These are phyloP conservation scores for Cercospora sp. DNA, from an alignment of 2,329 filamentous ascomycete species.

Conservation along the genomic window DNA sequence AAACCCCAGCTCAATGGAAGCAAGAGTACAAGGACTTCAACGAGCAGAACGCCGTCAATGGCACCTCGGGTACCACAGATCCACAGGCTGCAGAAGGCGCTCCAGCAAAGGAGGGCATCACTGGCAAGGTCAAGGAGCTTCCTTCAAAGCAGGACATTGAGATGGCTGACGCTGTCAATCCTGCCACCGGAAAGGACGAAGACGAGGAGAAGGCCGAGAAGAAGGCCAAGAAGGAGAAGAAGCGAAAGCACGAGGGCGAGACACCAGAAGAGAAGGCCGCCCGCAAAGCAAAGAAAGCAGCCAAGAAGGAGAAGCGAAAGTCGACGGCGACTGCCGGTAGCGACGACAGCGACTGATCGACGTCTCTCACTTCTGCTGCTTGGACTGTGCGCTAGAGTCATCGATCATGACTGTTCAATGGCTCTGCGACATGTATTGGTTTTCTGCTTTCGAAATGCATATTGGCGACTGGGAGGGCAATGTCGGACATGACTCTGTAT, in stretches of 20 bases:
- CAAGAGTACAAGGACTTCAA: constrained; percentile 89
- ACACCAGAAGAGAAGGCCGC: constrained; percentile 51
- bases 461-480: neutral
- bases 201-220: constrained; percentile 36
- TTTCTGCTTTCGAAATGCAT: constrained; percentile 13
- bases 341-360: constrained; percentile 31
- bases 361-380: neutral
- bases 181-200: constrained; percentile 35
- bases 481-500: constrained; percentile 18
- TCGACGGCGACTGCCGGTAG: constrained; percentile 34
- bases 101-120: constrained; percentile 40
- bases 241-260: constrained; percentile 52
- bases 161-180: constrained; percentile 38
- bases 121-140: constrained; percentile 42
- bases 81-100: constrained; percentile 38
- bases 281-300: constrained; percentile 70
- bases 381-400: neutral
- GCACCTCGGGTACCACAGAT: constrained; percentile 28
- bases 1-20: constrained; percentile 91
- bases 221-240: constrained; percentile 44
- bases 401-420: neutral
- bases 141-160: constrained; percentile 45
- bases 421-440: constrained; percentile 3
- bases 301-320: constrained; percentile 66
- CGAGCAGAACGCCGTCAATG: constrained; percentile 44